Evolutionary conservation across 257 asterid genomes (phyloP), one percentile per base, ranked within the genome.

Genomic region (Gentiana straminea): DNA sequence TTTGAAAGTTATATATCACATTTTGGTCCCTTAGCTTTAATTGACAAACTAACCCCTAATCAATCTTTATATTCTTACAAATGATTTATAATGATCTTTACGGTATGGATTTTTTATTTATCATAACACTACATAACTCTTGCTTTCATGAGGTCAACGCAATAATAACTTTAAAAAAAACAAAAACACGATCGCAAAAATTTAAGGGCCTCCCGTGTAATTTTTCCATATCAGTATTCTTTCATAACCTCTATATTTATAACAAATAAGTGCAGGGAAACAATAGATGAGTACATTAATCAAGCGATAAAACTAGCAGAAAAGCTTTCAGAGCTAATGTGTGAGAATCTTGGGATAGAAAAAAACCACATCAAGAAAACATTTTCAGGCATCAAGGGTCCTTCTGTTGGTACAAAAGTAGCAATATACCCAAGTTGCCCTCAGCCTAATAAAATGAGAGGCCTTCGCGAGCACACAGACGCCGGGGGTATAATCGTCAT

Each of bases 391-490:
- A 74, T 77, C 73, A 70, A 35, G 9, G 85, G 84, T 41, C 87
- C 94, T 8, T 67, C 81, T 32, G 77, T 89, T 12, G 97, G 97
- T 32, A 85, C 94, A 13, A 89, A 89, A 73, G 89, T 75, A 51
- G 95, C 97, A 45, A 79, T 77, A 52, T 89, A 89, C 70, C 97
- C 97, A 1, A 58, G 73, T 12, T 89, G 97, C 39, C 82, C 84
- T 0, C 75, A 39, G 38, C 86, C 97, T 2, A 86, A 83, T 50
- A 78, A 72, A 4, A 79, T 85, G 43, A 74, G 92, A 63, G 97
- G 97, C 33, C 94, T 89, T 12, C 76, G 97, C 2, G 97, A 89
- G 64, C 97, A 89, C 63, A 83, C 97, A 3, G 97, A 89, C 66
- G 97, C 97, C 7, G 97, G 97, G 0, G 97, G 97, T 0, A 83